Conservation (phyloP, 805 yeast species). For the Kazachstania martiniae region DNA sequence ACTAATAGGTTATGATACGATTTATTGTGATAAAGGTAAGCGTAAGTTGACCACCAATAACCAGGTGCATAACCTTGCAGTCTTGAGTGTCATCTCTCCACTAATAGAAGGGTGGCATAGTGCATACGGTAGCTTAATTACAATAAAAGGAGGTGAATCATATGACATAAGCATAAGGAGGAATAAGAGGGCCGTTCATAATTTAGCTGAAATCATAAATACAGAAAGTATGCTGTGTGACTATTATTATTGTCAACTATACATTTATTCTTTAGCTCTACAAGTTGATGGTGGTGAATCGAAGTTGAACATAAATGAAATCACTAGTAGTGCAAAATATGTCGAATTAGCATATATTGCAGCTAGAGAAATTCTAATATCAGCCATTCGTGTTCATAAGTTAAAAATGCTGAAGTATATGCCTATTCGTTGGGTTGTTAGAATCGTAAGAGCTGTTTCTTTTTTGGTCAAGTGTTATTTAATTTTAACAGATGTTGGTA, state of each 20-base stretch:
- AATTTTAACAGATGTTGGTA: slow-evolving; percentile 32
- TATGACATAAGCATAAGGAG: slow-evolving; percentile 17
- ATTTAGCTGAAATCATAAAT: slow-evolving; percentile 36
- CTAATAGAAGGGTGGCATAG: slow-evolving; percentile 69
- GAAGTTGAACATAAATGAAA: slow-evolving; percentile 51
- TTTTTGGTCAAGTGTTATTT: slow-evolving; percentile 79
- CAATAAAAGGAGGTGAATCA: slow-evolving; percentile 26
- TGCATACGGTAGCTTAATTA: slow-evolving; percentile 46
- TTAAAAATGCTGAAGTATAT: slow-evolving; percentile 56
- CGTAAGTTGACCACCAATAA: slow-evolving; percentile 29
- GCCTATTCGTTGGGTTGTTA: slow-evolving; percentile 88
- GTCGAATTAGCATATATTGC: slow-evolving; percentile 75
- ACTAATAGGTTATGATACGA: slow-evolving; percentile 72
- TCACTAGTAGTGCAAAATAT: slow-evolving; percentile 61
- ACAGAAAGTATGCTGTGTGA: slow-evolving; percentile 70
- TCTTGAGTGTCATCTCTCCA: slow-evolving; percentile 65
- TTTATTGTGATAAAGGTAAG: slow-evolving; percentile 58
- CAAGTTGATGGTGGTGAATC: slow-evolving; percentile 32
- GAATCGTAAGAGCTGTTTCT: slow-evolving; percentile 81
- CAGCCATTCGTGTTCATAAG: slow-evolving; percentile 59
- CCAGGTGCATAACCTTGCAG: slow-evolving; percentile 57
- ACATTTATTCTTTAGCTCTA: slow-evolving; percentile 74
- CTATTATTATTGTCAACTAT: slow-evolving; percentile 72
- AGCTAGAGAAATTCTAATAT: slow-evolving; percentile 66
- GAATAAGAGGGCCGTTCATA: slow-evolving; percentile 25